phyloP scores from a whole-genome alignment of 1,139 yeast species.

The Saccharomyces hybrid region DNA sequence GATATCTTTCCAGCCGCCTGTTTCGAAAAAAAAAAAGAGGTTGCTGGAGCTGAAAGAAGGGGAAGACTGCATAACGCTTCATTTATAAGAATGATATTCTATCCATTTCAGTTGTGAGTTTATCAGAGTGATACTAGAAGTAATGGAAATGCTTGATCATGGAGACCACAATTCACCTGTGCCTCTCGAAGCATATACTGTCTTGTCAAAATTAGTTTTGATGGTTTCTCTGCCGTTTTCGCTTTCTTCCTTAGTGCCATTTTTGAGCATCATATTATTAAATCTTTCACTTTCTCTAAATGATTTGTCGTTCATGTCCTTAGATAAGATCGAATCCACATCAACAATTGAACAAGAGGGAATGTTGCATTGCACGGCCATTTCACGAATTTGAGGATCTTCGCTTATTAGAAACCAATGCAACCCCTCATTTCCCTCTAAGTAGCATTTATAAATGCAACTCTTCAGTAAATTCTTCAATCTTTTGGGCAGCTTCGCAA shows the following conservation, averaged over 20 bases:
- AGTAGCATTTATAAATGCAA: slow-evolving; percentile 26
- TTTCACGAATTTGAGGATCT: slow-evolving; percentile 21
- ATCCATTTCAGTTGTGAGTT: not conserved
- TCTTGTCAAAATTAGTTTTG: slow-evolving; percentile 23
- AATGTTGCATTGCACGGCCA: slow-evolving; percentile 22
- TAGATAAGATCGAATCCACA: slow-evolving; percentile 24
- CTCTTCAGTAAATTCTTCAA: slow-evolving; percentile 26
- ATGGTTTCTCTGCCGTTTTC: slow-evolving; percentile 21
- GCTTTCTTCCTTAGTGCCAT: slow-evolving; percentile 17
- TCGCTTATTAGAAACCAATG: slow-evolving; percentile 29
- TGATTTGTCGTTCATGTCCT: slow-evolving; percentile 20
- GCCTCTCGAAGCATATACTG: slow-evolving; percentile 29
- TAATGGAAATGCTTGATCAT: slow-evolving; percentile 3
- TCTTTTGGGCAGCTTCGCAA: slow-evolving; percentile 20
- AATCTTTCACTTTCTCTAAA: slow-evolving; percentile 22
- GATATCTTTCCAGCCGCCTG: not conserved
- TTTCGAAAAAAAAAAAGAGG: not conserved
- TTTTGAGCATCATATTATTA: slow-evolving; percentile 18
- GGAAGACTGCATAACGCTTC: not conserved
- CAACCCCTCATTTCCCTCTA: slow-evolving; percentile 16
- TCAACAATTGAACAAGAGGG: slow-evolving; percentile 27
- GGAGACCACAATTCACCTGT: slow-evolving; percentile 30
- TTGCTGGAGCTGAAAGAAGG: not conserved
- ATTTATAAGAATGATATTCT: not conserved
- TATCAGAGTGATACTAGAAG: not conserved